phyloP scores from a whole-genome alignment of 768 basidiomycete genomes.

The Mycena belliarum region DNA sequence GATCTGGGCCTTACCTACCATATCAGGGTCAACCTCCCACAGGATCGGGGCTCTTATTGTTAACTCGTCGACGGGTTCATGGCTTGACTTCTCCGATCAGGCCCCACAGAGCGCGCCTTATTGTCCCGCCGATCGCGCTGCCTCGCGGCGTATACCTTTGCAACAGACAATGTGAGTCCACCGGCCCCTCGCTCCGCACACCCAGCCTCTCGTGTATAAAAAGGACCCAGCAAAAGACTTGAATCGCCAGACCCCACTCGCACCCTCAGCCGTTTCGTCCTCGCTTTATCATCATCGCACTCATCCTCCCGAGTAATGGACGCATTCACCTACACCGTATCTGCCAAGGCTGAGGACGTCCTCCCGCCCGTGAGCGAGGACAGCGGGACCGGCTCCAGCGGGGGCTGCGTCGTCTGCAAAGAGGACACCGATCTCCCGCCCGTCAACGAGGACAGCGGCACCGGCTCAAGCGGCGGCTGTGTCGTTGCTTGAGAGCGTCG shows the following conservation, averaged over 20 bases:
- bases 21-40: background rate
- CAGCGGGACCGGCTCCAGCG: slow-evolving; percentile 7
- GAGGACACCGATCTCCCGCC: slow-evolving; percentile 5
- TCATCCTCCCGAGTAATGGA: slow-evolving; percentile 13
- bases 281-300: background rate
- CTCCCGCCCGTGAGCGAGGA: slow-evolving; percentile 13
- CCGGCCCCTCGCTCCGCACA: background rate
- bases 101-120: slow-evolving; percentile 1
- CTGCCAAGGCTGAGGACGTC: slow-evolving; percentile 11
- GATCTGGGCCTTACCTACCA: background rate
- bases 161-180: slow-evolving; percentile 1
- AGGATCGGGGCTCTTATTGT: background rate
- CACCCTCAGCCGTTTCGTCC: background rate
- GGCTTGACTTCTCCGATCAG: slow-evolving; percentile 6
- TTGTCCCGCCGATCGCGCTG: background rate
- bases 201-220: background rate
- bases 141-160: background rate
- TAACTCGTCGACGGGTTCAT: background rate
- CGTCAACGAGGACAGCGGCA: slow-evolving; percentile 13
- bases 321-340: slow-evolving; percentile 10
- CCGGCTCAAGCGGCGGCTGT: slow-evolving; percentile 10
- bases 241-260: background rate
- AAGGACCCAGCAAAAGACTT: background rate
- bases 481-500: slow-evolving; percentile 10
- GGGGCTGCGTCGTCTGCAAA: slow-evolving; percentile 18